These are phyloP conservation scores for Cupressus sempervirens DNA, from an alignment of 75 land plant species.

Conservation along the genomic window DNA sequence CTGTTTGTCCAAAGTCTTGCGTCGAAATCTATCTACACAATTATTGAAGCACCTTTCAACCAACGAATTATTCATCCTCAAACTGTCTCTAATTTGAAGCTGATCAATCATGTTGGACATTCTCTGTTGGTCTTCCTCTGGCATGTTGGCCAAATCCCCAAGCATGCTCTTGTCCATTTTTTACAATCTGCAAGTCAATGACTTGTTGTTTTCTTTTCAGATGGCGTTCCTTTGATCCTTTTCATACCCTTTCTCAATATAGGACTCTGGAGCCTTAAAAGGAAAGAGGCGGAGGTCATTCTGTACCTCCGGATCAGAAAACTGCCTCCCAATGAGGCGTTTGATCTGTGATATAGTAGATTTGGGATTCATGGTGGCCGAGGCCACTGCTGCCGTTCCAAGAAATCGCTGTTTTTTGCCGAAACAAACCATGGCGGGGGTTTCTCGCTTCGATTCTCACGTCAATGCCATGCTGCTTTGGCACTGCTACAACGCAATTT, in stretches of 20 bases:
- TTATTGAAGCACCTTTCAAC: slow-evolving; percentile 91
- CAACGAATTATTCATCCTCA: slow-evolving; percentile 92
- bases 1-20: slow-evolving; percentile 86
- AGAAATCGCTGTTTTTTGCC: slow-evolving; percentile 62
- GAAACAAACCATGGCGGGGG: slow-evolving; percentile 63
- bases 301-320: slow-evolving; percentile 47
- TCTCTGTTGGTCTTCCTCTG: slow-evolving; percentile 5
- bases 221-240: too few species aligned
- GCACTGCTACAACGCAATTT: slow-evolving; percentile 60
- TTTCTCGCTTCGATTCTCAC: slow-evolving; percentile 74
- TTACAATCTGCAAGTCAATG: background rate
- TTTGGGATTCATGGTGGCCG: slow-evolving; percentile 50
- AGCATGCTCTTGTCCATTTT: background rate
- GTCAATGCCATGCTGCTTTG: slow-evolving; percentile 54
- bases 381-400: slow-evolving; percentile 58
- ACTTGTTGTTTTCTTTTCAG: background rate
- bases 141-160: slow-evolving; percentile 4
- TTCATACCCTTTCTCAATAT: too few species aligned
- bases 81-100: slow-evolving; percentile 35
- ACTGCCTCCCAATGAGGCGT: slow-evolving; percentile 58
- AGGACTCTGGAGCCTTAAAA: slow-evolving; percentile 50
- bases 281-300: slow-evolving; percentile 59
- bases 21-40: slow-evolving; percentile 80
- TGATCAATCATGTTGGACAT: slow-evolving; percentile 8
- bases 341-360: slow-evolving; percentile 70